Evolutionary conservation across 306 rosid species (phyloP), one percentile per base, ranked within the genome.

Genomic region (Castanea mollissima): DNA sequence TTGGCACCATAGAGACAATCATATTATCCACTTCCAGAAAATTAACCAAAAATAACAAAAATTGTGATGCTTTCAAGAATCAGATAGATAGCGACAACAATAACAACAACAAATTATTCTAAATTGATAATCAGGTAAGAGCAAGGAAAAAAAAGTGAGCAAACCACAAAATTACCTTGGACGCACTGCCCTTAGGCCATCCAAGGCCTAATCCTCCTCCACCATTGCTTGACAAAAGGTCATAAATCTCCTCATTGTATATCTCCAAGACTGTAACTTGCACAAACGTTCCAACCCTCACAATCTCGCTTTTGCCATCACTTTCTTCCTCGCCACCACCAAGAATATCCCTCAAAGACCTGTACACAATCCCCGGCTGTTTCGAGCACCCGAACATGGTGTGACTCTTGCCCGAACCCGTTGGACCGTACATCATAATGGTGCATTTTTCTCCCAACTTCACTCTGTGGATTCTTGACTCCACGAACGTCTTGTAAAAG

Each of bases 381-480:
- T 91, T 96, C 4, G 88, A 72, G 78, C 96, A 88, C 44, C 99
- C 99, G 27, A 96, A 96, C 99, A 96, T 96, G 5, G 93, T 91
- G 79, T 96, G 96, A 70, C 99, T 96, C 92, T 96, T 96, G 1
- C 99, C 99, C 59, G 99, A 91, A 57, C 99, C 99, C 2, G 98
- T 96, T 0, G 99, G 99, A 2, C 99, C 98, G 51, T 96, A 96
- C 99, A 91, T 96, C 99, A 96, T 96, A 16, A 96, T 80, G 15
- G 99, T 96, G 41, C 98, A 96, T 74, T 96, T 96, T 71, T 96
- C 96, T 11, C 99, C 99, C 51, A 89, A 55, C 59, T 85, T 92
- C 63, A 96, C 96, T 1, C 93, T 90, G 58, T 82, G 80, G 32
- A 96, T 89, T 88, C 99, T 91, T 3, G 98, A 92, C 71, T 87